These are phyloP conservation scores for Saccharomyces cerevisiae DNA, from an alignment of 805 yeast genomes.

Conservation along the genomic window DNA sequence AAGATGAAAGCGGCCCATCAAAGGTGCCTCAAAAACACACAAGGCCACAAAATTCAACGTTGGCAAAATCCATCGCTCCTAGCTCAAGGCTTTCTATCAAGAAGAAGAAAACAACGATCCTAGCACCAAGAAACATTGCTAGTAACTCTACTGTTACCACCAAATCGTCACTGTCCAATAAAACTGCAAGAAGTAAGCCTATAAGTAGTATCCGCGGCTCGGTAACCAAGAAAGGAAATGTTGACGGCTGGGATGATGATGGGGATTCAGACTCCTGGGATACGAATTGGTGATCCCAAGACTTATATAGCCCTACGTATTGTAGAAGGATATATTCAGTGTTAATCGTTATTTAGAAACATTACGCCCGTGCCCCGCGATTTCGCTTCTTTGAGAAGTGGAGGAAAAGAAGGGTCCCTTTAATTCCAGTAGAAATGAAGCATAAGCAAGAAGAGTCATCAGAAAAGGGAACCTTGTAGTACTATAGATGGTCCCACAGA, in stretches of 20 bases:
- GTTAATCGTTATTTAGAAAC: neutral
- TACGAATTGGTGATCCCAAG: neutral
- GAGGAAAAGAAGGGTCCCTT: neutral
- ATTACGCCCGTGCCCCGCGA: neutral
- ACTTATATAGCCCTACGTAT: neutral
- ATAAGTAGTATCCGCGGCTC: neutral
- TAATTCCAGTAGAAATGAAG: neutral
- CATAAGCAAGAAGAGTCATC: neutral
- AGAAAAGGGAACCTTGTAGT: neutral
- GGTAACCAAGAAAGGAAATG: neutral
- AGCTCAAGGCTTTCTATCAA: neutral
- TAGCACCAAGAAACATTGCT: neutral
- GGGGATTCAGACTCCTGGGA: neutral
- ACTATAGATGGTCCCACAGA: neutral
- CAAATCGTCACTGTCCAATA: neutral
- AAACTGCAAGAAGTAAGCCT: neutral
- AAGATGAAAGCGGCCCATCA: neutral
- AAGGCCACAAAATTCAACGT: neutral
- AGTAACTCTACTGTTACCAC: neutral
- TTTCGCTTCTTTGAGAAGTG: neutral
- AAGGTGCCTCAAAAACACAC: neutral
- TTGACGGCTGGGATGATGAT: neutral
- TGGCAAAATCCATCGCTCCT: neutral
- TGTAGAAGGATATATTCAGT: neutral
- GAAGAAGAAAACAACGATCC: neutral